Base-by-base conservation (phyloP, 2,329 filamentous ascomycete species). In the Remersonia thermophila region DNA sequence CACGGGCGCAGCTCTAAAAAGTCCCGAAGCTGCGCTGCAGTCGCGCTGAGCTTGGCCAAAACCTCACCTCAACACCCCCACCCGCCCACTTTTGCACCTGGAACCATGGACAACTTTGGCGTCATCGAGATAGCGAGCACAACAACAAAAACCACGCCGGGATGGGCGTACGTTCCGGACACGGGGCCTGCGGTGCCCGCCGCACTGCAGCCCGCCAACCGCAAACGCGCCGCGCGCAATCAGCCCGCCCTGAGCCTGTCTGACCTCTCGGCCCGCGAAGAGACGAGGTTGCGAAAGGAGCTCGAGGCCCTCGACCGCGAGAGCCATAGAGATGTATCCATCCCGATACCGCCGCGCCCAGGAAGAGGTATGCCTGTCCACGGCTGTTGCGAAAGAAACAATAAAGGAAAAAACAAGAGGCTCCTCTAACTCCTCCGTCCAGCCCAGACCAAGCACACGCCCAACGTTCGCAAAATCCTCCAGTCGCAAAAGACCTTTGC, bases 161-260 rank as follows among this genome's bases (percentile, higher is more conserved):
- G 89, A 51, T 96, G 86, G 81, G 85, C 85, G 10, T 94, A 94
- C 55, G 83, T 95, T 1, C 78, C 86, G 20, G 84, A 94, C 53
- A 77, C 72, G 54, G 70, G 57, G 29, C 67, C 71, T 38, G 68
- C 73, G 37, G 67, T 71, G 8, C 68, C 70, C 47, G 56, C 65
- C 35, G 66, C 67, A 41, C 59, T 65, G 44, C 60, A 57, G 42
- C 67, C 62, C 40, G 59, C 63, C 45, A 72, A 69, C 65, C 71
- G 81, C 43, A 93, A 93, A 60, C 80, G 85, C 51, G 77, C 74
- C 20, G 71, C 73, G 14, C 71, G 81, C 44, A 72, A 66, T 50
- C 58, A 69, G 41, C 65, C 60, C 33, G 62, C 64, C 16, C 55
- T 61, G 18, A 71, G 62, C 45, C 59, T 67, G 8, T 71, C 74